phyloP scores from a whole-genome alignment of 169 alveolate genomes.

The Plasmodium inui region DNA sequence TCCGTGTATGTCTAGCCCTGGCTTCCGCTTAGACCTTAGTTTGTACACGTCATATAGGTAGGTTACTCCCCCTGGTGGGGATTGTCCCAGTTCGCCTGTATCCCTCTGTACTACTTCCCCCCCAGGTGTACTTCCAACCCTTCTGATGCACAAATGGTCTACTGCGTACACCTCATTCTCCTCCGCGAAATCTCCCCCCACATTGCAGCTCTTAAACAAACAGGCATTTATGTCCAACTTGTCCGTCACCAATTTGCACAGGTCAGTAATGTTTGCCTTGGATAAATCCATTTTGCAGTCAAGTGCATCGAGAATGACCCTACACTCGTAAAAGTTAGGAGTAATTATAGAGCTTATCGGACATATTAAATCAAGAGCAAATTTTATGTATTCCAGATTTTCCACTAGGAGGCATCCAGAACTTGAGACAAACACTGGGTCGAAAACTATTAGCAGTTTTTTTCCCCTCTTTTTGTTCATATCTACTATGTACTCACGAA shows the following conservation, averaged over 20 bases:
- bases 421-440: conserved; percentile 59
- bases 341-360: conserved; percentile 44
- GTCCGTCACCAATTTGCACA: conserved; percentile 15
- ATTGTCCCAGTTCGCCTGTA: neutral
- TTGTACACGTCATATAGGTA: conserved; percentile 35
- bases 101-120: neutral
- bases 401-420: conserved; percentile 40
- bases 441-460: conserved; percentile 47
- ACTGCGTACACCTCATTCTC: conserved; percentile 45
- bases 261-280: neutral
- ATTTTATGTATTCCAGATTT: conserved; percentile 38
- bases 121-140: neutral
- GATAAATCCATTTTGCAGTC: conserved; percentile 3
- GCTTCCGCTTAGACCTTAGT: conserved; percentile 17
- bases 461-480: conserved; percentile 35
- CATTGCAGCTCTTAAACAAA: conserved; percentile 38
- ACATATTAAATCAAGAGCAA: conserved; percentile 29
- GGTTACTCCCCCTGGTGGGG: neutral
- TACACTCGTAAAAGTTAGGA: conserved; percentile 51
- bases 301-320: conserved; percentile 23
- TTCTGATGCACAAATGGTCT: conserved; percentile 45
- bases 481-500: conserved; percentile 28
- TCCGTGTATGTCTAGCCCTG: conserved; percentile 33
- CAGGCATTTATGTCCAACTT: conserved; percentile 36
- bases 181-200: neutral